phyloP scores from a whole-genome alignment of 129 eudicot genomes.

The Flaveria brownii region DNA sequence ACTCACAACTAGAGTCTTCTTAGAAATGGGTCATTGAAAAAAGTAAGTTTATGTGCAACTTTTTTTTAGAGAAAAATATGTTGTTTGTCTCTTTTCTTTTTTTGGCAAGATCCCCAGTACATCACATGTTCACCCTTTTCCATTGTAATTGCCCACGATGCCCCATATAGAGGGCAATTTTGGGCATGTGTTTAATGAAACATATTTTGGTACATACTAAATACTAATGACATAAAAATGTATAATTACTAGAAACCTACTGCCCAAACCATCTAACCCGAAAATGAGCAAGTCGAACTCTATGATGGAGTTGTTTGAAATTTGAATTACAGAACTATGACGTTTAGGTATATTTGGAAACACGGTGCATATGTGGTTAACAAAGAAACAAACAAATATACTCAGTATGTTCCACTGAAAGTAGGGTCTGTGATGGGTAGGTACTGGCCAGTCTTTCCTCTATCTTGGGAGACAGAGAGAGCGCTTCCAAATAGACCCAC shows the following conservation, averaged over 20 bases:
- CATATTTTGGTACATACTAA: not conserved
- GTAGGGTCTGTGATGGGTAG: too few relatives aligned
- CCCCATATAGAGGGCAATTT: not conserved
- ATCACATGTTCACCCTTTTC: constrained; percentile 12
- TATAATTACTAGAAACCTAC: too few relatives aligned
- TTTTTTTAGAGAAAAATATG: not conserved
- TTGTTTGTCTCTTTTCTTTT: not conserved
- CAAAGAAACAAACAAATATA: too few relatives aligned
- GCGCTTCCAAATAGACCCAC: too few relatives aligned
- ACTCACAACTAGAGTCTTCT: too few relatives aligned
- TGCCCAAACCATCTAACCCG: too few relatives aligned
- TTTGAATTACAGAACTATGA: not conserved
- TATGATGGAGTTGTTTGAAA: not conserved
- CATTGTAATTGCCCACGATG: not conserved
- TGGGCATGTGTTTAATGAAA: not conserved
- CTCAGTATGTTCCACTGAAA: too few relatives aligned
- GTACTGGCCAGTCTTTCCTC: too few relatives aligned
- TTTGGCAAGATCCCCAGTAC: not conserved
- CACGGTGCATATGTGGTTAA: not conserved
- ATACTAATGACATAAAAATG: too few relatives aligned
- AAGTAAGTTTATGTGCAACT: not conserved
- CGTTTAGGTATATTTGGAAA: not conserved
- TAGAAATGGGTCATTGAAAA: not conserved
- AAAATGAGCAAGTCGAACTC: not conserved
- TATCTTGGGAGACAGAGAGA: too few relatives aligned